Percentiles rank a stretch among this genome's conserved stretches.
phyloP scores from a whole-genome alignment of 768 basidiomycete species.

The Auricularia cornea region DNA sequence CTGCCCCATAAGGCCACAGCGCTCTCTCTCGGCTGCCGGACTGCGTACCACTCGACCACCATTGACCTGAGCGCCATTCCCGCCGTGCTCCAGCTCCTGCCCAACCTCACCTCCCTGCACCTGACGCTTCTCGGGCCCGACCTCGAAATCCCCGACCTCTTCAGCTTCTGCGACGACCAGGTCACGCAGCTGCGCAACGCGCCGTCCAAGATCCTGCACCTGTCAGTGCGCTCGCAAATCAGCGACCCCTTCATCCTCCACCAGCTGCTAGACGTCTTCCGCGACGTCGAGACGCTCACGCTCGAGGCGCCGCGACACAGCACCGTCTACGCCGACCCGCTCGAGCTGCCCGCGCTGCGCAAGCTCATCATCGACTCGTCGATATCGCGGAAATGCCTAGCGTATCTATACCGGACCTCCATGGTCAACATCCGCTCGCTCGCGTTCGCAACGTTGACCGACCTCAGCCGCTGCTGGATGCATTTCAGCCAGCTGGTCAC shows the following conservation, averaged over 20 bases:
- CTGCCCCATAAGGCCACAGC: background rate
- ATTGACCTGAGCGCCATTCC: background rate
- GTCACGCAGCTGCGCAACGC: background rate
- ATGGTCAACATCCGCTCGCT: constrained; percentile 28
- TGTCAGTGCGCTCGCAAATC: background rate
- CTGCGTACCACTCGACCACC: background rate
- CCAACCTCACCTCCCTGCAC: background rate
- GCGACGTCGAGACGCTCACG: background rate
- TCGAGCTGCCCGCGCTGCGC: constrained; percentile 1
- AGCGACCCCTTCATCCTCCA: background rate
- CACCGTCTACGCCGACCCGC: background rate
- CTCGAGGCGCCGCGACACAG: background rate
- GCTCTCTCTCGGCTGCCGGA: background rate
- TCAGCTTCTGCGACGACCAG: background rate
- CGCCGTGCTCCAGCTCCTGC: background rate
- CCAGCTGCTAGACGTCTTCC: background rate
- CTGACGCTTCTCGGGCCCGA: background rate
- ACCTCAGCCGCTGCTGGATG: constrained; percentile 14
- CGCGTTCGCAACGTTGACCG: constrained; percentile 7
- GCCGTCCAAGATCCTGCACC: background rate
- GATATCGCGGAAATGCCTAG: constrained; percentile 19
- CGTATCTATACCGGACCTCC: constrained; percentile 62
- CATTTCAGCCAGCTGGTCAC: constrained; percentile 7
- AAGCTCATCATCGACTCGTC: background rate
- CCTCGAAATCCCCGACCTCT: background rate